Evolutionary conservation across 2,329 filamentous ascomycete species (phyloP).

Genomic region (Cytospora paraplurivora): DNA sequence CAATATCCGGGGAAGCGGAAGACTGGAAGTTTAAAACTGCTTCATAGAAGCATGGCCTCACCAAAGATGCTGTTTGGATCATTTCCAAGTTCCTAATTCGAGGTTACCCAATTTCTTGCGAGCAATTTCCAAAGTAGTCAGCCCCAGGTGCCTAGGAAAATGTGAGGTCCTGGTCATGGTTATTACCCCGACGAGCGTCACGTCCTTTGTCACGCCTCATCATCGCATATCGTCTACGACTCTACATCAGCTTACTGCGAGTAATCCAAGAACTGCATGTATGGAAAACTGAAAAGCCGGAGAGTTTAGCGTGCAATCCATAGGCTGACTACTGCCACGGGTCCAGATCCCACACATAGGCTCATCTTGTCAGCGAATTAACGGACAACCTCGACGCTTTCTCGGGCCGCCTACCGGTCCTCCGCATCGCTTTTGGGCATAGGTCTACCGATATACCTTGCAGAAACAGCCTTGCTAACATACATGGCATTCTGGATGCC

Average conservation of each 20-base stretch:
- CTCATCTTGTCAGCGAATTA: not conserved
- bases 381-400: slow-evolving; percentile 6
- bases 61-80: too few species aligned
- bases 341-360: not conserved
- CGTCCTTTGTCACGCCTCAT: too few species aligned
- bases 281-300: slow-evolving; percentile 8
- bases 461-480: not conserved
- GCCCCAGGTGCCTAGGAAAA: too few species aligned
- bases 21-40: not conserved
- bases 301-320: not conserved
- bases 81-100: too few species aligned
- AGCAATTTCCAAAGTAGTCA: too few species aligned
- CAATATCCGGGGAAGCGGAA: not conserved
- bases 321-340: not conserved
- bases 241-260: too few species aligned
- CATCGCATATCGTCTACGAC: too few species aligned
- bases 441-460: not conserved
- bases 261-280: not conserved
- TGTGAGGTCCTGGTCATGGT: too few species aligned
- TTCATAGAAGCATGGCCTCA: too few species aligned
- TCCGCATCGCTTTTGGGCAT: not conserved
- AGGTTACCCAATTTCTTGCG: too few species aligned
- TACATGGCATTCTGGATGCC: slow-evolving; percentile 20
- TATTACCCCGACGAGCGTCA: too few species aligned
- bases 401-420: slow-evolving; percentile 24